A percentile compares a stretch with the other conserved stretches of the same genome.
Conservation (phyloP, 495 filamentous ascomycete genomes). For the Penicillium crystallinum region DNA sequence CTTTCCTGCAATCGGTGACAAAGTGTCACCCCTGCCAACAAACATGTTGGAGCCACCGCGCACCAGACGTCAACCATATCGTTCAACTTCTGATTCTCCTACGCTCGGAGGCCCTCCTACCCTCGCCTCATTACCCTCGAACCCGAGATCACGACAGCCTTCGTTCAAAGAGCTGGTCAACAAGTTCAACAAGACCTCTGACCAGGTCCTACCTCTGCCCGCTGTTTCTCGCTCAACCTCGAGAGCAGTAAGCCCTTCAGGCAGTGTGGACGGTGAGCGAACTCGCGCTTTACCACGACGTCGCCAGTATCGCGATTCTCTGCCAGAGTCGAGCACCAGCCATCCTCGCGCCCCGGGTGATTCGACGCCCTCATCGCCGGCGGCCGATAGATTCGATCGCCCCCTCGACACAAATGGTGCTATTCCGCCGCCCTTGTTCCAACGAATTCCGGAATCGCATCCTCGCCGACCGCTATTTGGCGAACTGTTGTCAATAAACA, state of each 20-base stretch:
- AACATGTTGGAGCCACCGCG: conserved; percentile 22
- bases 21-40: conserved; percentile 29
- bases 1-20: conserved; percentile 12
- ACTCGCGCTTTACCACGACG: conserved; percentile 26
- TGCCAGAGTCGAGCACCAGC: conserved; percentile 4
- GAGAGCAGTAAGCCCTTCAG: conserved; percentile 29
- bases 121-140: conserved; percentile 15
- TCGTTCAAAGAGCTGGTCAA: conserved; percentile 59
- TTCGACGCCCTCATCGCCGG: conserved; percentile 8
- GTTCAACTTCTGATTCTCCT: conserved; percentile 37
- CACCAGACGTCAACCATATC: conserved; percentile 22
- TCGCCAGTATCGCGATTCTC: conserved; percentile 22
- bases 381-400: background rate
- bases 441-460: conserved; percentile 18
- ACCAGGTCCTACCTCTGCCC: conserved; percentile 49
- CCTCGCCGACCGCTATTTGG: conserved; percentile 47
- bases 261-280: conserved; percentile 23
- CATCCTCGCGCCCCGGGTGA: conserved; percentile 7
- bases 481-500: conserved; percentile 41
- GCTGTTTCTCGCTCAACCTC: conserved; percentile 31
- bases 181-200: conserved; percentile 54
- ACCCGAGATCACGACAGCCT: conserved; percentile 37
- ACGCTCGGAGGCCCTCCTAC: conserved; percentile 16
- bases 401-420: background rate
- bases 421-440: conserved; percentile 18